Percentiles rank a stretch among this genome's conserved stretches.
Conservation (phyloP, 2,329 filamentous ascomycete species). For the Fusarium sacchari region DNA sequence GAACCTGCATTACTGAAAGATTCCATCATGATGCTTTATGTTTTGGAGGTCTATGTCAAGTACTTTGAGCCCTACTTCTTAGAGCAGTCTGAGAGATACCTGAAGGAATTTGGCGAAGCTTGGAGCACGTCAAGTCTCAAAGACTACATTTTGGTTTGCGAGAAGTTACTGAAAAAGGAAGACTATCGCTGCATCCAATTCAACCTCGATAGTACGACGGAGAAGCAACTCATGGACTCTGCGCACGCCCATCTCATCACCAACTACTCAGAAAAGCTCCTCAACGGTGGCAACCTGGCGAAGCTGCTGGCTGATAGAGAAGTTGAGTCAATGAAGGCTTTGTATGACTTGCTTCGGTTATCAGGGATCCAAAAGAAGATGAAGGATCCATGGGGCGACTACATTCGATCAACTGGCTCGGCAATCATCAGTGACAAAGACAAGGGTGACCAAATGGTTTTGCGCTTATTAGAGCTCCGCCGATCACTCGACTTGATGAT, state of each 20-base stretch:
- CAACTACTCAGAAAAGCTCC: slow-evolving; percentile 71
- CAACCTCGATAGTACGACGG: slow-evolving; percentile 84
- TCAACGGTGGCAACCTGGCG: slow-evolving; percentile 73
- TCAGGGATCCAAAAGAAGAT: slow-evolving; percentile 76
- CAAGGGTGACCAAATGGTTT: slow-evolving; percentile 85
- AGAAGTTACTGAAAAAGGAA: slow-evolving; percentile 76
- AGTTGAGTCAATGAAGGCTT: slow-evolving; percentile 73
- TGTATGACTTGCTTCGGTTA: slow-evolving; percentile 82
- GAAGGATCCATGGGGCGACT: slow-evolving; percentile 77
- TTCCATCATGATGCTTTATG: slow-evolving; percentile 83
- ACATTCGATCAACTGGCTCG: slow-evolving; percentile 80
- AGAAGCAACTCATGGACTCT: slow-evolving; percentile 76
- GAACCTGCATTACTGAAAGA: slow-evolving; percentile 75
- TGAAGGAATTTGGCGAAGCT: slow-evolving; percentile 74
- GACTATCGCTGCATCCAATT: slow-evolving; percentile 80
- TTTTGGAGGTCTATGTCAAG: slow-evolving; percentile 82
- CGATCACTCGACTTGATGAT: slow-evolving; percentile 80
- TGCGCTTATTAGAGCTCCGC: slow-evolving; percentile 83
- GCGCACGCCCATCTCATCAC: slow-evolving; percentile 79
- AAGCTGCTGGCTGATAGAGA: slow-evolving; percentile 78
- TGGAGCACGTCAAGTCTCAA: slow-evolving; percentile 73
- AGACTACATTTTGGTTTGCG: slow-evolving; percentile 77
- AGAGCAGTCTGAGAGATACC: slow-evolving; percentile 72
- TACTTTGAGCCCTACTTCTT: slow-evolving; percentile 84
- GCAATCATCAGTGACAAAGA: slow-evolving; percentile 83